Evolutionary conservation across 1,139 yeast species (phyloP).

Genomic region (Pichia sp.): DNA sequence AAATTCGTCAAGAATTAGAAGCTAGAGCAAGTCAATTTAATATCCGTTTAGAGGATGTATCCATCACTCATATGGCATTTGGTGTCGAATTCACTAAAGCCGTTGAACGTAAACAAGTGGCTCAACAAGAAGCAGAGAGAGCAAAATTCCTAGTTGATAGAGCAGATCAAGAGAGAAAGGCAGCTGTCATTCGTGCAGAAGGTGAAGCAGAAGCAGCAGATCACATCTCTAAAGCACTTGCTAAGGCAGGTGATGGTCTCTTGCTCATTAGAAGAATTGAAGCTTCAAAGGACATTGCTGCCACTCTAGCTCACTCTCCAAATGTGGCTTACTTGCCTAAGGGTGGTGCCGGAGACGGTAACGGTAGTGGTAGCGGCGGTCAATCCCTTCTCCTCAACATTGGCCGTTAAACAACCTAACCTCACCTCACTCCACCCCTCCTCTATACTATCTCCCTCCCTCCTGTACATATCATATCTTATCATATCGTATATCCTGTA

Average conservation of each 20-base stretch:
- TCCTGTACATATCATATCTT: neutral
- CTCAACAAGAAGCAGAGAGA: slow-evolving; percentile 98
- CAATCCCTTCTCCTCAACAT: slow-evolving; percentile 49
- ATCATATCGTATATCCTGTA: neutral
- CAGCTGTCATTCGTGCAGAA: slow-evolving; percentile 92
- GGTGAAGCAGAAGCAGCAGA: slow-evolving; percentile 99
- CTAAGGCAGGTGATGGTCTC: slow-evolving; percentile 94
- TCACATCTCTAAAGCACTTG: slow-evolving; percentile 84
- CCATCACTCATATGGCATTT: slow-evolving; percentile 96
- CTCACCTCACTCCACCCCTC: neutral
- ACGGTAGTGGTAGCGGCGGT: slow-evolving; percentile 25
- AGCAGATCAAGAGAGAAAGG: slow-evolving; percentile 97
- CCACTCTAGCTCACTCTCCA: slow-evolving; percentile 72
- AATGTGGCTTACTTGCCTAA: slow-evolving; percentile 91
- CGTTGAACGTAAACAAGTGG: slow-evolving; percentile 97
- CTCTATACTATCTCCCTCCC: neutral
- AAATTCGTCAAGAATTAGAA: slow-evolving; percentile 82
- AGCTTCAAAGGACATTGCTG: slow-evolving; percentile 93
- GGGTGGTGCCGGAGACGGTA: slow-evolving; percentile 32
- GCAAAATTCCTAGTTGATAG: slow-evolving; percentile 91
- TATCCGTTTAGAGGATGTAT: slow-evolving; percentile 91
- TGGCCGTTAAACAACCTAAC: slow-evolving; percentile 36
- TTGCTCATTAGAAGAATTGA: slow-evolving; percentile 91
- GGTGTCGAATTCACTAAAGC: slow-evolving; percentile 97
- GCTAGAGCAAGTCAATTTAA: slow-evolving; percentile 83